Evolutionary conservation across 129 eudicot species (phyloP).

Genomic region (Pseudognaphalium luteoalbum): DNA sequence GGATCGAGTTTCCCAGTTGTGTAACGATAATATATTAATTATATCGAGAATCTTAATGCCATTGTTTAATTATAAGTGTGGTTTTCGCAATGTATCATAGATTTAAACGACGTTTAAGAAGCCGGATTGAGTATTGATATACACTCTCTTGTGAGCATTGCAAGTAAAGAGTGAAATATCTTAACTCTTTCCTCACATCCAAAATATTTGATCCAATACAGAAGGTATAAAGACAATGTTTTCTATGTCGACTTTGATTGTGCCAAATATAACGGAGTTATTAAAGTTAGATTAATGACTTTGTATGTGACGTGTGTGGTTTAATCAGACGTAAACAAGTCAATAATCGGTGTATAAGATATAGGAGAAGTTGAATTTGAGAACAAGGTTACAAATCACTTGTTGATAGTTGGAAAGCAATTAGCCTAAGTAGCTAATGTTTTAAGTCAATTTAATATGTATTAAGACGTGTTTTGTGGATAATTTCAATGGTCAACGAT

Average conservation of each 20-base stretch:
- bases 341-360: not conserved
- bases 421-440: not conserved
- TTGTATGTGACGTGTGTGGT: conserved; percentile 3
- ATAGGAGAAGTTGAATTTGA: not conserved
- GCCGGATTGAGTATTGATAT: conserved; percentile 18
- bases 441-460: not conserved
- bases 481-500: conserved; percentile 29
- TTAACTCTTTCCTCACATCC: conserved; percentile 32
- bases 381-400: conserved; percentile 8
- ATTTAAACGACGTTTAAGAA: conserved; percentile 15
- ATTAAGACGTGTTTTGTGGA: not conserved
- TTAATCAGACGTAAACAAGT: conserved; percentile 4
- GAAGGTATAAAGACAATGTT: conserved; percentile 19
- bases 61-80: conserved; percentile 3
- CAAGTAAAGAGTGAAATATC: conserved; percentile 19
- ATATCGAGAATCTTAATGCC: conserved; percentile 11
- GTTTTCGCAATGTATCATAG: conserved; percentile 29
- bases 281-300: conserved; percentile 2
- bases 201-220: conserved; percentile 5
- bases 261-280: conserved; percentile 23
- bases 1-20: not conserved
- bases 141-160: conserved; percentile 24
- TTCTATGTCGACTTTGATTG: conserved; percentile 19
- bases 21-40: not conserved
- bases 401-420: not conserved